Evolutionary conservation across 208 protist species (phyloP).

Genomic region (Crithidia brevicula): DNA sequence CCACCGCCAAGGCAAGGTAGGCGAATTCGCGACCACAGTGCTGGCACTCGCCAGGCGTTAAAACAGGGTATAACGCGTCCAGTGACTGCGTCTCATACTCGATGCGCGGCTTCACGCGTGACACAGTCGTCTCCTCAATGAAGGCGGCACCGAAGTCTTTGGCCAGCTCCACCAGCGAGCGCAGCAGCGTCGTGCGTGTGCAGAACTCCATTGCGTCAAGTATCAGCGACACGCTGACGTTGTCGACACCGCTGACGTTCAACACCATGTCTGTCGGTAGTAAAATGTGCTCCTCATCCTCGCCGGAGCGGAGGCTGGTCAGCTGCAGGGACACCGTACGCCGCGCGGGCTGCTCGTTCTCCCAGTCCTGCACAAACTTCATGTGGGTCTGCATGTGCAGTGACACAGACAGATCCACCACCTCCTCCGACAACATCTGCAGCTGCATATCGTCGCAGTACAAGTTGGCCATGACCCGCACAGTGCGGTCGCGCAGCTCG

Average conservation of each 20-base stretch:
- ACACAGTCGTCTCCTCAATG: slow-evolving; percentile 53
- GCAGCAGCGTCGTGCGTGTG: slow-evolving; percentile 61
- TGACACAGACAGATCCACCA: slow-evolving; percentile 56
- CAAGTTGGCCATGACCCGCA: slow-evolving; percentile 43
- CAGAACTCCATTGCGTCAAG: slow-evolving; percentile 67
- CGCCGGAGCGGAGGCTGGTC: slow-evolving; percentile 56
- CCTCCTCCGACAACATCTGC: slow-evolving; percentile 73
- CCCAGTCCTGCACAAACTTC: slow-evolving; percentile 48
- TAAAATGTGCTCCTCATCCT: slow-evolving; percentile 62
- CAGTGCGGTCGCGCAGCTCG: slow-evolving; percentile 31
- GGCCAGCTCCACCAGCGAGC: slow-evolving; percentile 64
- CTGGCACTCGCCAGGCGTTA: slow-evolving; percentile 57
- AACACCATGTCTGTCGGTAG: slow-evolving; percentile 63
- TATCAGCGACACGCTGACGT: slow-evolving; percentile 51
- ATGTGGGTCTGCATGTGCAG: slow-evolving; percentile 48
- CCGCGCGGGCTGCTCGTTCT: slow-evolving; percentile 46
- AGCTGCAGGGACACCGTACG: slow-evolving; percentile 51
- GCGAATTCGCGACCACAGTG: slow-evolving; percentile 50
- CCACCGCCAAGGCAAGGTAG: slow-evolving; percentile 36
- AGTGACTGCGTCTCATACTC: slow-evolving; percentile 58
- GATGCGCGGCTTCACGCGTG: slow-evolving; percentile 52
- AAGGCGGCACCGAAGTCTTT: slow-evolving; percentile 76
- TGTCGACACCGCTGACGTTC: slow-evolving; percentile 66
- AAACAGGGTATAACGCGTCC: slow-evolving; percentile 45
- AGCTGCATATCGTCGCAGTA: slow-evolving; percentile 44